phyloP scores from a whole-genome alignment of 768 basidiomycete genomes.

The Collybiopsis luxurians region DNA sequence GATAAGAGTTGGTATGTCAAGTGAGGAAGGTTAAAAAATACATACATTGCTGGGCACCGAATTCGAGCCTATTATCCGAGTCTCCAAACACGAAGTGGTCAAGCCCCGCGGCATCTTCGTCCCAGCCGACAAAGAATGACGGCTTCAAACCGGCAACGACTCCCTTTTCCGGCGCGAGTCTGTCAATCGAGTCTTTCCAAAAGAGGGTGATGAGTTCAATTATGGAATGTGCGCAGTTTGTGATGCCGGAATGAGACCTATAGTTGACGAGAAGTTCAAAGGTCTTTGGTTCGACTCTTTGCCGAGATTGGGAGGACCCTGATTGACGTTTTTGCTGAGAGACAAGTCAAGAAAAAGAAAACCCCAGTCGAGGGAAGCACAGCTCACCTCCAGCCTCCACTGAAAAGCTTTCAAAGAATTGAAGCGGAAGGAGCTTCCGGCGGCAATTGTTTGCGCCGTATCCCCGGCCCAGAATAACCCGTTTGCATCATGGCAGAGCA shows the following conservation, averaged over 20 bases:
- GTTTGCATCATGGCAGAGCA: constrained; percentile 59
- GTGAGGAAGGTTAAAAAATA: no score
- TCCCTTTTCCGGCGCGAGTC: constrained; percentile 52
- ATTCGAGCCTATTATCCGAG: constrained; percentile 45
- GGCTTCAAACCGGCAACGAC: constrained; percentile 53
- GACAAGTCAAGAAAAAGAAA: not conserved
- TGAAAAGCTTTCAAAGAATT: constrained; percentile 69
- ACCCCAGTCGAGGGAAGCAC: not conserved
- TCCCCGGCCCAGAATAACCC: constrained; percentile 81
- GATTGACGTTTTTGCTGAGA: not conserved
- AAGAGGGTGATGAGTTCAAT: constrained; percentile 59
- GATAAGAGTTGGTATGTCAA: no score
- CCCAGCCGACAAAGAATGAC: constrained; percentile 52
- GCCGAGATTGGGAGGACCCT: not conserved
- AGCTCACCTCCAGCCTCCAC: constrained; percentile 55
- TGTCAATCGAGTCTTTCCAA: constrained; percentile 67
- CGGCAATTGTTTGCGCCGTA: constrained; percentile 75
- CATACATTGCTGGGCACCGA: constrained; percentile 67
- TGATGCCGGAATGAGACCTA: constrained; percentile 71
- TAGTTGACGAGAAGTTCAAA: constrained; percentile 54
- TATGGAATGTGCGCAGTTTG: constrained; percentile 65
- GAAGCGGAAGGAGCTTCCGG: constrained; percentile 71
- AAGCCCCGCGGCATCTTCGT: constrained; percentile 39
- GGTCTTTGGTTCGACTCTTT: not conserved
- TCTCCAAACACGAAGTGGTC: constrained; percentile 60